Evolutionary conservation across 352 stramenopile species (phyloP).

Genomic region (Globisporangium yorkense): DNA sequence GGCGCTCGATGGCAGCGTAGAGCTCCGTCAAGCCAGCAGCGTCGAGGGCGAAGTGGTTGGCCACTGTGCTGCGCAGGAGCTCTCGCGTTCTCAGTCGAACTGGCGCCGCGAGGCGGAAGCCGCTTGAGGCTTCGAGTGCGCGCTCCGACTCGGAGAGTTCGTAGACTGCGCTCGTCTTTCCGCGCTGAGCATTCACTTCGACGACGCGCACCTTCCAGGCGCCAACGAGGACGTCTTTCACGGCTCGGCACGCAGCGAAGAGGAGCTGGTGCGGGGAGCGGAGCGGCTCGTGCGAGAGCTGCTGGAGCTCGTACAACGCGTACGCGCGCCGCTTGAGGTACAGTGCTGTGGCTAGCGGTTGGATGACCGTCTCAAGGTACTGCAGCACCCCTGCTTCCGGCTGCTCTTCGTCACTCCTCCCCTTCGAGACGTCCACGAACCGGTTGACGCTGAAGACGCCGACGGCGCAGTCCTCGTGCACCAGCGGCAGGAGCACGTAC

Average conservation of each 20-base stretch:
- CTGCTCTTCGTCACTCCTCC: constrained; percentile 47
- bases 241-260: constrained; percentile 24
- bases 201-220: constrained; percentile 51
- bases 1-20: neutral
- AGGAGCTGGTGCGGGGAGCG: constrained; percentile 53
- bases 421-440: constrained; percentile 53
- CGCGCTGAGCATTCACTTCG: constrained; percentile 38
- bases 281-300: constrained; percentile 30
- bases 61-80: constrained; percentile 42
- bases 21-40: constrained; percentile 10
- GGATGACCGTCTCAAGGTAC: constrained; percentile 37
- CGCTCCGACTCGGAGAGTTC: constrained; percentile 45
- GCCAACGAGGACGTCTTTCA: constrained; percentile 46
- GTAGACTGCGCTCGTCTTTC: constrained; percentile 47
- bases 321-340: constrained; percentile 58
- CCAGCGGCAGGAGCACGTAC: constrained; percentile 57
- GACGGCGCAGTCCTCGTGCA: constrained; percentile 57
- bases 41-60: constrained; percentile 17
- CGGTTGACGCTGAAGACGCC: constrained; percentile 58
- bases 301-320: constrained; percentile 40
- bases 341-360: constrained; percentile 37
- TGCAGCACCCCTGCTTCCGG: constrained; percentile 54
- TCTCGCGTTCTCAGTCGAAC: constrained; percentile 40
- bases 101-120: constrained; percentile 24
- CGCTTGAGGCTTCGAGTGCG: constrained; percentile 7